Base-by-base conservation (phyloP, 2,329 filamentous ascomycete genomes). In the Scedosporium boydii region DNA sequence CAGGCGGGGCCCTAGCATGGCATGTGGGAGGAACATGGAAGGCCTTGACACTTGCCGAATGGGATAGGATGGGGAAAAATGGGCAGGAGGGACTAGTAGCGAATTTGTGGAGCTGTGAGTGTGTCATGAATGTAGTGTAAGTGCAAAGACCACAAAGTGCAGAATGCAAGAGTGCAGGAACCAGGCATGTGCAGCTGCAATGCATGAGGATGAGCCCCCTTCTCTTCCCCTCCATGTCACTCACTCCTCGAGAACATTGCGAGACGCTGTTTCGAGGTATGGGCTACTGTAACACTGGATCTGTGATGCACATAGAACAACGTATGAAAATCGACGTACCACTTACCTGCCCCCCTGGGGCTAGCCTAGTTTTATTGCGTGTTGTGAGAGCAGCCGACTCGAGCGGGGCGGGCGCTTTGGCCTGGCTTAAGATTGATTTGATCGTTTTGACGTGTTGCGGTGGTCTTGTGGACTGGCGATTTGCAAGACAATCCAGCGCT, bases 301-400 rank as follows among this genome's bases (percentile, higher is more conserved):
- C 34, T 38, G 34, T 38, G 7, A 38, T 38, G 34, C 4, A 4
- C 34, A 38, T 38, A 4, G 34, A 38, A 38, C 10, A 38, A 38
- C 10, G 10, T 38, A 38, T 38, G 34, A 38, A 38, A 38, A 38
- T 38, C 9, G 34, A 23, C 18, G 51, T 23, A 12, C 51, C 4
- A 55, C 51, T 23, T 21, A 21, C 44, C 44, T 48, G 44, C 18
- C 44, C 44, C 44, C 44, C 18, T 38, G 34, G n/a, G n/a, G 44
- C 44, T 48, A n/a, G 44, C 44, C 44, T 48, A 55, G 51, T 55
- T 55, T 55, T 55, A 55, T 55, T 55, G 23, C 51, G 51, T 48
- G 51, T 12, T 55, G 18, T 14, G 18, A 55, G 51, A 23, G 10
- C 51, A 55, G 51, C 23, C 51, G 23, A 27, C 51, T 55, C 12